phyloP scores from a whole-genome alignment of 352 stramenopile genomes.

The Globisporangium irregulare region DNA sequence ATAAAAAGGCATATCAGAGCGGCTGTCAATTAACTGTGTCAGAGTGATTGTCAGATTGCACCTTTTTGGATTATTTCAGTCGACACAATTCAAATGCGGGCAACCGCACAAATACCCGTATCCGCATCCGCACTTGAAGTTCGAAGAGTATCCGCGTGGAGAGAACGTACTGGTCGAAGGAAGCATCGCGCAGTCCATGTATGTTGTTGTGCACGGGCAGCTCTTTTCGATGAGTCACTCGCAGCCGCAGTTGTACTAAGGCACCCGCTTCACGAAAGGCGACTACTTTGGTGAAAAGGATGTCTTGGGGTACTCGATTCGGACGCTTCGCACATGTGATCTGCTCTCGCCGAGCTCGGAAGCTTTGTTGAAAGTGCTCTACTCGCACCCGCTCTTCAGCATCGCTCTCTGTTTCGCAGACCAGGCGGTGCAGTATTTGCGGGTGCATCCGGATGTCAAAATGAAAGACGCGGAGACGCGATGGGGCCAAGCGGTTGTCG shows the following conservation, averaged over 20 bases:
- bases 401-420: slow-evolving; percentile 43
- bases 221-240: slow-evolving; percentile 34
- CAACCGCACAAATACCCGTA: no score
- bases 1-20: no score
- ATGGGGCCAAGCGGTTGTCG: slow-evolving; percentile 37
- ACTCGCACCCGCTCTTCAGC: slow-evolving; percentile 35
- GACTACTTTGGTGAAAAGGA: slow-evolving; percentile 63
- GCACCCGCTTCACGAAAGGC: slow-evolving; percentile 37
- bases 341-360: slow-evolving; percentile 49
- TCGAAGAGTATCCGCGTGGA: slow-evolving; percentile 58
- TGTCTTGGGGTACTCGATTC: slow-evolving; percentile 50
- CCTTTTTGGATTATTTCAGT: no score
- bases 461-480: slow-evolving; percentile 32
- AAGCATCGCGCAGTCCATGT: slow-evolving; percentile 64
- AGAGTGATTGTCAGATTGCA: not conserved
- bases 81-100: no score
- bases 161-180: slow-evolving; percentile 65
- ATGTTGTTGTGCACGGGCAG: slow-evolving; percentile 57
- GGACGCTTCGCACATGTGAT: slow-evolving; percentile 51
- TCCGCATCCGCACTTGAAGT: slow-evolving; percentile 26
- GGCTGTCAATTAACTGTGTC: not conserved
- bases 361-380: slow-evolving; percentile 38
- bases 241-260: slow-evolving; percentile 20
- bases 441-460: slow-evolving; percentile 12
- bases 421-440: slow-evolving; percentile 22